Evolutionary conservation across 805 yeast species (phyloP).

Genomic region (Scheffersomyces lignosus): DNA sequence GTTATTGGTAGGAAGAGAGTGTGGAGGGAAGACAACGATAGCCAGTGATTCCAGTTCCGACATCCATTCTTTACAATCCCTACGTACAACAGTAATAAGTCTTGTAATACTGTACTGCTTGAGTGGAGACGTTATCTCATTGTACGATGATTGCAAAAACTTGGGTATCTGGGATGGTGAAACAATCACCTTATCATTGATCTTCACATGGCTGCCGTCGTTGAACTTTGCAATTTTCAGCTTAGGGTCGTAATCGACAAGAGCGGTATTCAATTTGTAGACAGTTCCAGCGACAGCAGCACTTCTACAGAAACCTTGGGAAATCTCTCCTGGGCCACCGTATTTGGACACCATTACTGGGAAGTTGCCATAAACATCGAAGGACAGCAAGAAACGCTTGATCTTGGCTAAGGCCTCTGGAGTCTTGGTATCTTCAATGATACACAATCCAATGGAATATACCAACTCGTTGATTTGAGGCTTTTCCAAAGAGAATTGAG

Average conservation of each 20-base stretch:
- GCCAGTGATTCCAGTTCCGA: conserved; percentile 81
- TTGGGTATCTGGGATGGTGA: conserved; percentile 65
- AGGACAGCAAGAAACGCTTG: conserved; percentile 77
- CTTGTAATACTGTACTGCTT: conserved; percentile 61
- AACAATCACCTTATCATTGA: conserved; percentile 76
- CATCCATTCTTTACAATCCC: conserved; percentile 91
- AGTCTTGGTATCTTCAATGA: conserved; percentile 58
- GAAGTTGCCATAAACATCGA: conserved; percentile 91
- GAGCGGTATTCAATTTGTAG: conserved; percentile 73
- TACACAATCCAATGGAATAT: conserved; percentile 81
- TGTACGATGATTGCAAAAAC: conserved; percentile 41
- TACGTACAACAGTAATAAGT: conserved; percentile 77
- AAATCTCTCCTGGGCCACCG: conserved; percentile 94
- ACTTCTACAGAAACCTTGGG: conserved; percentile 95
- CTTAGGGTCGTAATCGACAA: conserved; percentile 64
- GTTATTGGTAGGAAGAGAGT: conserved; percentile 66
- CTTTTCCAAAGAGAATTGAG: conserved; percentile 65
- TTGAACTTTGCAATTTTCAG: conserved; percentile 66
- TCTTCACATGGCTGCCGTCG: conserved; percentile 74
- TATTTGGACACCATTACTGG: conserved; percentile 90
- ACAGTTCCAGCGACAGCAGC: conserved; percentile 98
- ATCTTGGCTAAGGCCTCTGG: conserved; percentile 78
- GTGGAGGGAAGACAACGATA: conserved; percentile 89
- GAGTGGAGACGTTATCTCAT: conserved; percentile 43
- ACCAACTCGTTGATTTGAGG: conserved; percentile 83